Evolutionary conservation across 257 asterid species (phyloP), one percentile per base, ranked within the genome.

Genomic region (Osmanthus fragrans): DNA sequence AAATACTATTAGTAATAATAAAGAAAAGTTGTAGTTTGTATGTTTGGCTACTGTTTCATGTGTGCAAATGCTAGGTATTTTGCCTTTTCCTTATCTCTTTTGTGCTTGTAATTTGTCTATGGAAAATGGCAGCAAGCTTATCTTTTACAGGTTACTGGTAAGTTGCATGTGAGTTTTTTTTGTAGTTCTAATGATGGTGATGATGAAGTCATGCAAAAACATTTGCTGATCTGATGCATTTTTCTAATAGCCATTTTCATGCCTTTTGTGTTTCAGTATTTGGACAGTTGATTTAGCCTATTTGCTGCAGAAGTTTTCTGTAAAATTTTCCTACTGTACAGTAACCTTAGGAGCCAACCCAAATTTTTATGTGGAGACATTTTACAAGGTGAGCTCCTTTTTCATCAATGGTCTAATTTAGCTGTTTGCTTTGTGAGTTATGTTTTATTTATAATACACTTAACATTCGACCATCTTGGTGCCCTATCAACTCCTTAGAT

Each of bases 241-340:
- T 36, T 45, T 78, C 88, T 90, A 80, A 84, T 68, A 81, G 58
- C 82, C 76, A 77, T 73, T 47, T 77, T 77, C 75, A 25, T 56
- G 68, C 66, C 83, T 40, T 83, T 27, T 40, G 51, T 86, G 78
- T 73, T 86, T 86, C 98, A 94, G 98, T 85, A 84, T 91, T 54
- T 94, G 98, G 98, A 94, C 98, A 0, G 98, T 94, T 85, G 98
- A 95, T 87, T 85, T 95, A 89, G 99, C 98, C 69, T 93, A 90
- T 89, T 83, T 95, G 85, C 90, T 95, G 90, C 97, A 87, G 85
- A 95, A 87, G 58, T 95, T 89, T 88, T 86, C 96, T 58, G 91
- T 93, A 69, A 84, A 83, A 45, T 95, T 95, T 84, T 88, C 92
- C 79, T 95, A 95, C 87, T 91, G 91, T 75, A 95, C 99, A 36